A percentile compares a stretch with the other conserved stretches of the same genome.
These are phyloP conservation scores for Melampsora larici-populina DNA, from an alignment of 1,284 basidiomycete genomes.

Conservation along the genomic window DNA sequence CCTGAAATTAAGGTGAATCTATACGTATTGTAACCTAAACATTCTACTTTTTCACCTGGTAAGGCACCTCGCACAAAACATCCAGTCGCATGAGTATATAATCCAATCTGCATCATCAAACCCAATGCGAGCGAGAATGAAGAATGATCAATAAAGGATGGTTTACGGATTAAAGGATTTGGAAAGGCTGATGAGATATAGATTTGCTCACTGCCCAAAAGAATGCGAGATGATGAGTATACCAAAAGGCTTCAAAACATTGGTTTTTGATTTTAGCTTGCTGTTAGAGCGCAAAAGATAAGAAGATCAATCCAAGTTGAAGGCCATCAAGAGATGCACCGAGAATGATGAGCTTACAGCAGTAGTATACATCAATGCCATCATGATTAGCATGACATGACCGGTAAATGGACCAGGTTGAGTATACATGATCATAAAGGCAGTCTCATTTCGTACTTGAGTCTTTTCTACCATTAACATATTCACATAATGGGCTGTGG, in stretches of 20 bases:
- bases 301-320: neutral
- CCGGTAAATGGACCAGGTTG: constrained; percentile 71
- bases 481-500: constrained; percentile 41
- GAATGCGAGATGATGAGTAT: constrained; percentile 83
- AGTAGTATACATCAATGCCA: constrained; percentile 65
- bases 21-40: constrained; percentile 81
- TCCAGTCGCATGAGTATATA: constrained; percentile 82
- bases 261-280: constrained; percentile 75
- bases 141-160: no score
- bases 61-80: constrained; percentile 79
- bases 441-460: constrained; percentile 32
- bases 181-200: no score
- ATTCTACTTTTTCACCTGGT: constrained; percentile 67
- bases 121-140: no score
- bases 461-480: constrained; percentile 41
- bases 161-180: no score
- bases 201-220: constrained; percentile 74
- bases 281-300: constrained; percentile 64
- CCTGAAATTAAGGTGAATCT: constrained; percentile 81
- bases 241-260: constrained; percentile 89
- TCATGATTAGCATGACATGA: constrained; percentile 65
- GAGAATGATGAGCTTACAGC: constrained; percentile 28
- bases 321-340: neutral
- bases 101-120: constrained; percentile 54
- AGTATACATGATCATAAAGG: constrained; percentile 25